Evolutionary conservation across 2,329 filamentous ascomycete species (phyloP), one percentile per base, ranked within the genome.

Genomic region (Verticillium longisporum): DNA sequence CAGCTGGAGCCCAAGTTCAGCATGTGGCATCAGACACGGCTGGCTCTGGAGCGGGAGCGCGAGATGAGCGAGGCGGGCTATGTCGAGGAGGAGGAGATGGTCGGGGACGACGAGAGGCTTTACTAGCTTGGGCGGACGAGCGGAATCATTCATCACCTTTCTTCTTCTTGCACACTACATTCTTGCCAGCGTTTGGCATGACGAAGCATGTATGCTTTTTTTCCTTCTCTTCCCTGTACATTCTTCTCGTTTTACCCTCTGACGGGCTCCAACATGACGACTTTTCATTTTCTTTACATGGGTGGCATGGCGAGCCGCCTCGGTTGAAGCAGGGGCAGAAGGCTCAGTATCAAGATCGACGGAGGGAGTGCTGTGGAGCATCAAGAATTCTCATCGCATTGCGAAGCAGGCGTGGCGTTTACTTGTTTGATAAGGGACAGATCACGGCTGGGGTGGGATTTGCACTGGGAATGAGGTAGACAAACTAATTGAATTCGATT

Each of bases 1-100:
- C 69, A 74, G 4, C 65, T 75, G 0, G 80, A 79, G 61, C 75
- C 81, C 2, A 77, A 74, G 59, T 78, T 78, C 69, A 75, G 78
- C 11, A 73, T 74, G 1, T 83, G 81, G 81, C 74, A 74, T 33
- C 70, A 70, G 32, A 72, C 73, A 10, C 72, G 77, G 32, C 61
- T 75, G 33, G 78, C 75, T 4, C 72, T 70, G 56, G 77, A 83
- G 65, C 70, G 71, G 41, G 75, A 72, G 2, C 68, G 74, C 41
- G 75, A 77, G 53, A 70, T 71, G 26, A 68, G 74, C 45, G 76
- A 78, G 60, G 72, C 74, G 70, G 77, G 75, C 0, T 78, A 79
- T 57, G 74, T 71, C 31, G 63, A 69, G 4, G 67, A 74, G 18
- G 73, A 71, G 34, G 75, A 73, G 14, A 74, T 73, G 64, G 65